Evolutionary conservation across 139 green algal species (phyloP), one percentile per base, ranked within the genome.

Genomic region (Prasinococcaceae sp.): DNA sequence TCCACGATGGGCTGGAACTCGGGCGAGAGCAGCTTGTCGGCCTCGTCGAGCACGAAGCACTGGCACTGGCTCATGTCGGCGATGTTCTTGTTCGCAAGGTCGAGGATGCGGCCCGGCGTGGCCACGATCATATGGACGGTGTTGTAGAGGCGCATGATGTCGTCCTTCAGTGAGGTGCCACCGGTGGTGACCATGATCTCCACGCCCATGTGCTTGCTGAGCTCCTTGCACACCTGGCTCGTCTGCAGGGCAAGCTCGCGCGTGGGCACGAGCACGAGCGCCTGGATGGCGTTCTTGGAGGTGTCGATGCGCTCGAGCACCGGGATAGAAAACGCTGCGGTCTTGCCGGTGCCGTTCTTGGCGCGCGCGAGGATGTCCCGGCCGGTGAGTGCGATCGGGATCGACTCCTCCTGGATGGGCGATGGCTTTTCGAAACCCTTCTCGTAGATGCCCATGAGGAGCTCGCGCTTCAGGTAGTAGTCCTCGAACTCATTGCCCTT

Each of bases 391-490:
- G 90, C 92, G 54, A 98, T 96, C 12, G 92, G 92, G 44, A 99
- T 99, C 65, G 66, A 84, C 68, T 98, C 92, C 57, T 98, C 89
- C 57, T 85, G 71, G 47, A 79, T 79, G n/a, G 73, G 70, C 12
- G 52, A 72, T 19, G 69, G 72, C 35, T 58, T 44, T 41, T 96
- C 88, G 61, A 96, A 97, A 19, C 88, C 88, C 58, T 97, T 97
- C 73, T 99, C 92, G 61, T 97, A 99, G 64, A 99, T 99, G 47
- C 92, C 92, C 87, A 95, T 95, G 6, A 99, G 79, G 41, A 99
- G 79, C 58, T 92, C 82, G 2, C 90, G 66, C 65, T 98, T 97
- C 28, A 99, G 70, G 55, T 94, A 94, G 58, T 96, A 99, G 71
- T 99, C 92, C 71, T 99, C 92, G 61, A 99, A 99, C 28, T 92